Conservation (phyloP, 2,329 filamentous ascomycete genomes). For the Talaromyces sp. region DNA sequence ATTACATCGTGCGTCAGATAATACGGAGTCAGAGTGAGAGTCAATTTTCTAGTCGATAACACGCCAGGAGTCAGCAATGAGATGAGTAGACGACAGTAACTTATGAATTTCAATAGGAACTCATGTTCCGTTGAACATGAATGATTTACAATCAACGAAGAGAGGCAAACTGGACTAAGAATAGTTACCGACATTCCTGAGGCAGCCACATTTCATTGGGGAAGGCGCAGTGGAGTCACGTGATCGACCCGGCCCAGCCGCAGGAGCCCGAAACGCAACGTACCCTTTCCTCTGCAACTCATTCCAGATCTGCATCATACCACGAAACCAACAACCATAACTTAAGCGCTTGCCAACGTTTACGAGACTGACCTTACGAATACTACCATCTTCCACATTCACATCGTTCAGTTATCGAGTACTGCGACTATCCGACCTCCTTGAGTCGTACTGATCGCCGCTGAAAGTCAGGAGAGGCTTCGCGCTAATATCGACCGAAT, state of each 20-base stretch:
- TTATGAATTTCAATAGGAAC: neutral
- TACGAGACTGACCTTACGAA: neutral
- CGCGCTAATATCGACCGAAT: neutral
- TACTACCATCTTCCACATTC: neutral
- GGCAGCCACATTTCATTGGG: slow-evolving; percentile 5
- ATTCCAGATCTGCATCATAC: neutral
- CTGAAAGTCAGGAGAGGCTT: slow-evolving; percentile 5
- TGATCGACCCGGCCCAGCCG: slow-evolving; percentile 11
- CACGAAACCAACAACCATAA: neutral
- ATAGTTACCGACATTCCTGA: neutral
- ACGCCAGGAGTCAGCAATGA: neutral
- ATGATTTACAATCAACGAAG: neutral
- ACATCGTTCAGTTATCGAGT: neutral
- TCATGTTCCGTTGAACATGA: neutral
- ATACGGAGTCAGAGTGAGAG: neutral
- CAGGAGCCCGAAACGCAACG: slow-evolving; percentile 12
- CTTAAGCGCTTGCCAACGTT: neutral
- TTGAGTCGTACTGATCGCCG: neutral
- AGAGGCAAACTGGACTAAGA: neutral
- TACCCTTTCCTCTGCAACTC: slow-evolving; percentile 3
- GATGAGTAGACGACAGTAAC: neutral
- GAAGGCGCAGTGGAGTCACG: slow-evolving; percentile 11
- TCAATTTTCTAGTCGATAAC: neutral
- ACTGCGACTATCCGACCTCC: neutral
- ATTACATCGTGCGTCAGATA: neutral